Percentiles rank a stretch among this genome's conserved stretches.
phyloP scores from a whole-genome alignment of 768 basidiomycete genomes.

The Mycena filopes region DNA sequence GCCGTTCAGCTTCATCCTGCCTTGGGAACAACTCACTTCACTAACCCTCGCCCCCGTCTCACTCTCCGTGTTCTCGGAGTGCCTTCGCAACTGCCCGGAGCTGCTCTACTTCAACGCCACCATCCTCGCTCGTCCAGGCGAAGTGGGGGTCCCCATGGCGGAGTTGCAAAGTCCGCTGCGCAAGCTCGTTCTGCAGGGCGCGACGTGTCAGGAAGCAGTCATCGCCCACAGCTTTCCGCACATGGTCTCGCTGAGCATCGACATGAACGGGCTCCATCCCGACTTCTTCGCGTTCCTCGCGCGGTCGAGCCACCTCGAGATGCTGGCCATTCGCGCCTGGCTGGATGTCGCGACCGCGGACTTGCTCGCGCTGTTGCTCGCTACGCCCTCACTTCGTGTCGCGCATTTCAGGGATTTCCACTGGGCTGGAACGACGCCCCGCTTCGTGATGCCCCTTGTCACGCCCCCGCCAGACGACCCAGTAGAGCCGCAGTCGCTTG shows the following conservation, averaged over 20 bases:
- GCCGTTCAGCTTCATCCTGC: conserved; percentile 19
- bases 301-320: conserved; percentile 26
- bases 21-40: conserved; percentile 27
- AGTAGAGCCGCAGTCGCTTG: conserved; percentile 16
- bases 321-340: conserved; percentile 20
- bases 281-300: conserved; percentile 22
- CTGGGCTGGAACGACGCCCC: conserved; percentile 18
- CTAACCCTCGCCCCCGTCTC: conserved; percentile 22
- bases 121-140: not conserved
- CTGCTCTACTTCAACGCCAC: conserved; percentile 25
- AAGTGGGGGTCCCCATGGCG: not conserved
- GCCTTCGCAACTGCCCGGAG: conserved; percentile 20
- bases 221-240: conserved; percentile 13
- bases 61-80: conserved; percentile 23
- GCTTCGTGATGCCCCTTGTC: conserved; percentile 4
- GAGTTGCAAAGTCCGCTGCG: conserved; percentile 20
- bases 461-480: conserved; percentile 5
- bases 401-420: conserved; percentile 16
- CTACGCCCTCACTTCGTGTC: conserved; percentile 24
- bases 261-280: conserved; percentile 2
- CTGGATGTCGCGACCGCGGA: not conserved
- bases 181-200: conserved; percentile 21
- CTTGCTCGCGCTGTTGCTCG: conserved; percentile 23
- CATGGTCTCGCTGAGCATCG: conserved; percentile 11
- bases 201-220: conserved; percentile 8